Evolutionary conservation across 129 eudicot genomes (phyloP).

Genomic region (Lactuca saligna): DNA sequence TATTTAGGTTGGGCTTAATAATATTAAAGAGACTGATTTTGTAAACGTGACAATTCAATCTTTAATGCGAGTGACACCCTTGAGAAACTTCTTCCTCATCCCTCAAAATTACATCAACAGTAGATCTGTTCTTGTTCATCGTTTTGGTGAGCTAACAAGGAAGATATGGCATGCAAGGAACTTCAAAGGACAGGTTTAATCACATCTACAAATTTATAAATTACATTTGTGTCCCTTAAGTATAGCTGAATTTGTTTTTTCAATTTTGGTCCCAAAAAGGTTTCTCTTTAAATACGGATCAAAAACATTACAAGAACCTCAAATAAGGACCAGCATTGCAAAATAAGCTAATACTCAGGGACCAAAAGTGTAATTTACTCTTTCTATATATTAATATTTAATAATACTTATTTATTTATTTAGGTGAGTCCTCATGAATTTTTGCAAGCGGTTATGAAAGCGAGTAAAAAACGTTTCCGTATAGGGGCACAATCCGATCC

Average conservation of each 20-base stretch:
- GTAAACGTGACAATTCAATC: constrained; percentile 93
- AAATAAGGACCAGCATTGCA: neutral
- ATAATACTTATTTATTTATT: constrained; percentile 11
- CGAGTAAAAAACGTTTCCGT: constrained; percentile 81
- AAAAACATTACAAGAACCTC: neutral
- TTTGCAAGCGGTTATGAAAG: constrained; percentile 95
- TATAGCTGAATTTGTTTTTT: too few species aligned
- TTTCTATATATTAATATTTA: neutral
- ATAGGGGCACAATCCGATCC: constrained; percentile 93
- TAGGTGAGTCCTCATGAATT: constrained; percentile 99
- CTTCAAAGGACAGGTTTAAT: constrained; percentile 88
- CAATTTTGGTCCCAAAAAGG: neutral
- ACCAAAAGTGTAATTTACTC: neutral
- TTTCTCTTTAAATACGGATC: neutral
- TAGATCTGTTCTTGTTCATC: constrained; percentile 86
- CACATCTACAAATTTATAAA: neutral
- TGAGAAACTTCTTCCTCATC: constrained; percentile 92
- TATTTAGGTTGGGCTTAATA: constrained; percentile 87
- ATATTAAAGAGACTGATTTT: constrained; percentile 88
- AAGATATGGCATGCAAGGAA: constrained; percentile 96
- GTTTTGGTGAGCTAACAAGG: constrained; percentile 97
- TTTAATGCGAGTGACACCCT: constrained; percentile 92
- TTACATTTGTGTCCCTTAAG: neutral
- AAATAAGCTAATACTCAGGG: neutral
- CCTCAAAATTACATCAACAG: constrained; percentile 81